Base-by-base conservation (phyloP, 192 early-diverging fungal species). In the Coemansia sp. region DNA sequence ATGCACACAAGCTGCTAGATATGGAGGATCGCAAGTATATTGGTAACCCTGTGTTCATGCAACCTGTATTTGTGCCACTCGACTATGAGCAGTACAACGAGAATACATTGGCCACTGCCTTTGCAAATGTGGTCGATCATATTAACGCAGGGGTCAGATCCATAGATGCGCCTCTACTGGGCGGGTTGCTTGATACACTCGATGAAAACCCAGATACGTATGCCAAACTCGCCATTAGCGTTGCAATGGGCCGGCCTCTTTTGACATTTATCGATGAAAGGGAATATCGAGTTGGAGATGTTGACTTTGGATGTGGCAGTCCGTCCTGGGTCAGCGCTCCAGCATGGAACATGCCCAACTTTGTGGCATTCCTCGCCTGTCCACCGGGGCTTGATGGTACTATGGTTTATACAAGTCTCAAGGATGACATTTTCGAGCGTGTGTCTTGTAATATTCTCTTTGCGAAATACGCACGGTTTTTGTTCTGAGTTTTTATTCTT, bases 301-400 rank as follows among this genome's bases (percentile, higher is more conserved):
- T 68, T 0, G 77, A 80, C 51, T 80, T 80, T 74, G 77, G 77
- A 33, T 21, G 58, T 25, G 77, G 77, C 16, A 52, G 64, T 7
- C 77, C 77, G 3, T 31, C 65, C 7, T 74, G 71, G 72, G 58
- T 80, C 45, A 73, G 76, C 23, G 76, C 70, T 1, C 68, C 70
- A 20, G 56, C 63, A 20, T 28, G 55, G 37, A 67, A 72, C 40
- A 61, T 73, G 58, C 70, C 76, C 6, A 79, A 79, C 34, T 63
- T 79, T 52, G 53, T 73, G 3, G 76, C 76, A 2, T 56, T 64
- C 7, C 63, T 72, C 25, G 39, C 64, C 4, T 59, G 63, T 8
- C 55, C 59, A 4, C 45, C 33, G 48, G n/a, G 28, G 31, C 28
- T 30, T 1, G 67, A 33, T 42, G 76, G 67, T 12, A 52, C 60